A percentile compares a stretch with the other conserved stretches of the same genome.
phyloP scores from a whole-genome alignment of 768 basidiomycete species.

The Rhodotorula paludigena region DNA sequence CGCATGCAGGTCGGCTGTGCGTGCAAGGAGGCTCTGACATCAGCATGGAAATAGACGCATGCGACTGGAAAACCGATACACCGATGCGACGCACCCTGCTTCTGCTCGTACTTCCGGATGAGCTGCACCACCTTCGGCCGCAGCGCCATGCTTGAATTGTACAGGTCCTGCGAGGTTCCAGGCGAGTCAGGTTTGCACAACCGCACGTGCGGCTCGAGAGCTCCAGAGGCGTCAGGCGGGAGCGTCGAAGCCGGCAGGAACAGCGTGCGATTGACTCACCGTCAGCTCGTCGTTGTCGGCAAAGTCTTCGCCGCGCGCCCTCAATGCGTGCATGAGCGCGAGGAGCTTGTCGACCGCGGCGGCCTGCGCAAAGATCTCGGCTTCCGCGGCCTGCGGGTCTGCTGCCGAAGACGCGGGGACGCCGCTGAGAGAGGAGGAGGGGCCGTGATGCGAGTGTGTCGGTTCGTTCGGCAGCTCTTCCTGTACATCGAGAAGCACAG shows the following conservation, averaged over 20 bases:
- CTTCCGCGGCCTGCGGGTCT: conserved; percentile 65
- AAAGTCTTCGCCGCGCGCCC: conserved; percentile 67
- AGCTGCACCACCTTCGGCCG: conserved; percentile 92
- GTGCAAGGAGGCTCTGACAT: neutral
- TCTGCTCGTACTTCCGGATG: conserved; percentile 95
- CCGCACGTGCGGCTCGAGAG: too few species aligned
- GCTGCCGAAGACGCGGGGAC: conserved; percentile 37
- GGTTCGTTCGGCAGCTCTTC: conserved; percentile 82
- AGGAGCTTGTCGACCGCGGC: conserved; percentile 76
- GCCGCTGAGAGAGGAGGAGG: conserved; percentile 57
- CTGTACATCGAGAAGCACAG: conserved; percentile 51
- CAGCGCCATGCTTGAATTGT: conserved; percentile 79
- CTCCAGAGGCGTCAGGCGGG: too few species aligned
- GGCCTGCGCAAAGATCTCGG: conserved; percentile 78
- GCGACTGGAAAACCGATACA: too few species aligned
- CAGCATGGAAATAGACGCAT: too few species aligned
- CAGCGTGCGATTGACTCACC: too few species aligned
- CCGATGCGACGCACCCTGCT: conserved; percentile 63
- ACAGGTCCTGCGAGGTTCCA: conserved; percentile 64
- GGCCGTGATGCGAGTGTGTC: too few species aligned
- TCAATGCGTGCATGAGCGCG: conserved; percentile 68
- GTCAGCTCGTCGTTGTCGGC: conserved; percentile 88
- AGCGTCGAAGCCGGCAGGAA: too few species aligned
- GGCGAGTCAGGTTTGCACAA: too few species aligned
- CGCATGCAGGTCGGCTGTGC: conserved; percentile 76